Evolutionary conservation across 306 rosid genomes (phyloP), one percentile per base, ranked within the genome.

Genomic region (Hylodesmum podocarpum): DNA sequence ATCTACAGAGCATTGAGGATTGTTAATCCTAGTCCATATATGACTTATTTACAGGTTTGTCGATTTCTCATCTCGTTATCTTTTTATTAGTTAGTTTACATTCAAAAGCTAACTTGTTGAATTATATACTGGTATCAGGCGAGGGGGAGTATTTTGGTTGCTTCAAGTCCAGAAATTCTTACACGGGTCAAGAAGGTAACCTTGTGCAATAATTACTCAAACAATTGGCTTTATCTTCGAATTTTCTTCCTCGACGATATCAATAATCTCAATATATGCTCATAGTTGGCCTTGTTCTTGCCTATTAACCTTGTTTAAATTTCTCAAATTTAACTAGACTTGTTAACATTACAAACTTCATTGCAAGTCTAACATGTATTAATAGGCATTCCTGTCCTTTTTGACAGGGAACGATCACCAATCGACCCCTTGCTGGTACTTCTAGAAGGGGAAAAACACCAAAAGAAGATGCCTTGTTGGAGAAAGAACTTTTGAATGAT

Each of bases 161-260:
- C 99, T 72, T 95, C 97, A 80, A 95, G 99, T 86, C 99, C 99
- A 43, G 99, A 95, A 75, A 90, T 95, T 84, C 99, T 95, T 77
- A 95, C 97, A 9, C 88, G 86, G 27, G 97, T 92, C 75, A 95
- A 90, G 85, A 92, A 92, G 95, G 99, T 95, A 72, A 63, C 49
- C 24, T 58, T 62, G 13, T 78, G 41, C 50, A 8, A 27, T 49
- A 40, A 43, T 15, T 65, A 73, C 39, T 46, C 12, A 29, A 33
- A 31, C 5, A 55, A 18, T 3, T 73, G 78, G 61, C 47, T 59
- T 67, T 63, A 7, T 14, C 29, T 13, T 25, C 57, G 69, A 41
- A 6, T 71, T 19, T 21, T 46, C 22, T 55, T 62, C 36, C 34
- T 75, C 36, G 51, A 68, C 11, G 24, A 44, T 49, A 29, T 71